phyloP scores from a whole-genome alignment of 1,139 yeast species.

The Spathaspora sp. region DNA sequence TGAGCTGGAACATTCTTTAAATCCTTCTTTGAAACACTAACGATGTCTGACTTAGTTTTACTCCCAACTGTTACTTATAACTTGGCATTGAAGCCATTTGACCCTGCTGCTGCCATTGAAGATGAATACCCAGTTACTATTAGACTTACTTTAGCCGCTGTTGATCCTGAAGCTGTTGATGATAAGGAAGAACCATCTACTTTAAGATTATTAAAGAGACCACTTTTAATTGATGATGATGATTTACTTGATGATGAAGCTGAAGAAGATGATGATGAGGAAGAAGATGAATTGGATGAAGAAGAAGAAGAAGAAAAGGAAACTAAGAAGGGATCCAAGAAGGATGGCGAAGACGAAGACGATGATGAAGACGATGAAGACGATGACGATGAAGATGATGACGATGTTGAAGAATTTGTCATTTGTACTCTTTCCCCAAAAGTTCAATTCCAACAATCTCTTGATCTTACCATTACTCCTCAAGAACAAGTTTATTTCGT shows the following conservation, averaged over 20 bases:
- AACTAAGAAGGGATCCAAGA: constrained; percentile 29
- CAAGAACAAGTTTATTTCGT: constrained; percentile 93
- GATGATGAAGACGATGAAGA: constrained; percentile 61
- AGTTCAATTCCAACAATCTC: constrained; percentile 80
- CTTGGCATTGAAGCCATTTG: constrained; percentile 81
- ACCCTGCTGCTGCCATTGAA: constrained; percentile 83
- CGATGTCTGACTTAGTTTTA: constrained; percentile 54
- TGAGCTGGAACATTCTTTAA: not conserved
- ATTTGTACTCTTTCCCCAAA: constrained; percentile 90
- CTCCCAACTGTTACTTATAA: constrained; percentile 85
- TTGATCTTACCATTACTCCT: constrained; percentile 87
- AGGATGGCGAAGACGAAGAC: constrained; percentile 39
- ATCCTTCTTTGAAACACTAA: not conserved
- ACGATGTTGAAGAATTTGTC: constrained; percentile 69
- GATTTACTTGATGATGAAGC: constrained; percentile 41
- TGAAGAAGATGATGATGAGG: constrained; percentile 56
- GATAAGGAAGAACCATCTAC: constrained; percentile 86
- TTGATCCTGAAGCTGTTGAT: constrained; percentile 82
- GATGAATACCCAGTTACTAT: constrained; percentile 86
- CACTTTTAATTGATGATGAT: constrained; percentile 51
- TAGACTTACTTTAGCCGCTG: constrained; percentile 91
- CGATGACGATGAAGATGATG: constrained; percentile 53
- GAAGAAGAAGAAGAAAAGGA: constrained; percentile 32
- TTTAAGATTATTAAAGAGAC: constrained; percentile 80
- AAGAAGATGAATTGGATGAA: constrained; percentile 46